Base-by-base conservation (phyloP, 176 grass and related monocot genomes). In the Carex littledalei region DNA sequence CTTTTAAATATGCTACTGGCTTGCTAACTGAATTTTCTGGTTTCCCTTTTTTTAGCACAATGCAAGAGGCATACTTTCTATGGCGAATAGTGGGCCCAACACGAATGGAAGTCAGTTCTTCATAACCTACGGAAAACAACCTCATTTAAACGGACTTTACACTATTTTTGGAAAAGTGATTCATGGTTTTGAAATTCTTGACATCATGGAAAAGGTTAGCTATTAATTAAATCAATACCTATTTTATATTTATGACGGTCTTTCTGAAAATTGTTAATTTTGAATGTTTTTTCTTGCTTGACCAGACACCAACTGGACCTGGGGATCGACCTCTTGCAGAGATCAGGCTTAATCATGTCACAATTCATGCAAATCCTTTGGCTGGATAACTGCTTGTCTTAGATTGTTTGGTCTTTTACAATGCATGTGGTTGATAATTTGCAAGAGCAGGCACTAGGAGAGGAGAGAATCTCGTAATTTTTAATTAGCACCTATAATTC, bases 81-180 rank as follows among this genome's bases (percentile, higher is more conserved):
- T 95, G 93, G 96, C 93, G 15, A 99, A 99, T 87, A 94, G 90
- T 66, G 96, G 96, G 29, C 81, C 93, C 7, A 99, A 99, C 85
- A 95, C 96, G 79, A 99, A 95, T 50, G 93, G 91, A 69, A 95
- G 93, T 90, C 96, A 99, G 85, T 99, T 99, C 96, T 95, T 99
- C 86, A 88, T 99, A 75, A 87, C 91, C 61, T 99, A 95, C 62
- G 93, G 86, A 82, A 99, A 95, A 78, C 91, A 99, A 87, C 96
- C 96, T 63, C 96, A 95, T 84, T 86, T 99, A 81, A 99, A 99
- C 88, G 96, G 93, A 55, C 90, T 92, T 84, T 95, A 94, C 84
- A 99, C 96, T 76, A n/a, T 99, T 31, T 99, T 95, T 86, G 96
- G 93, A 85, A 95, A 92, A 94, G 96, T 99, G 24, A 99, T 99